These are phyloP conservation scores for Pichia rugopelliculosa DNA, from an alignment of 805 yeast genomes.

Conservation along the genomic window DNA sequence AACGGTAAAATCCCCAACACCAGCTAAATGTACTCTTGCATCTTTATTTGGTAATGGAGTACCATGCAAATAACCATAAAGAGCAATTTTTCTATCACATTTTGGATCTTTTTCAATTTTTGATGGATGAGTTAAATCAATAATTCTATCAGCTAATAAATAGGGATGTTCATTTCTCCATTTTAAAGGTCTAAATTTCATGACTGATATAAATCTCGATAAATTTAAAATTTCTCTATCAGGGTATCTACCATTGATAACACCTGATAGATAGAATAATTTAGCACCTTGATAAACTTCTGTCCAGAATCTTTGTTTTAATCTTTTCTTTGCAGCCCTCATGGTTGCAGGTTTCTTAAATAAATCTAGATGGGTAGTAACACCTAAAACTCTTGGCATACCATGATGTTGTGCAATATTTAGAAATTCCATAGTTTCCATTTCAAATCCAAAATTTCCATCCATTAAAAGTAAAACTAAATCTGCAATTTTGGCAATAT, in stretches of 20 bases:
- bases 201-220: slow-evolving; percentile 87
- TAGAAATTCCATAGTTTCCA: slow-evolving; percentile 99
- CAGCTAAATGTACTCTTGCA: slow-evolving; percentile 87
- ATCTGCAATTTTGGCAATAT: slow-evolving; percentile 92
- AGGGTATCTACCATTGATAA: slow-evolving; percentile 94
- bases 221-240: slow-evolving; percentile 91
- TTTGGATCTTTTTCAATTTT: slow-evolving; percentile 70
- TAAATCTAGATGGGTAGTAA: slow-evolving; percentile 90
- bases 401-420: slow-evolving; percentile 97
- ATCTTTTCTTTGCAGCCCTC: slow-evolving; percentile 82
- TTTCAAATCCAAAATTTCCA: slow-evolving; percentile 96
- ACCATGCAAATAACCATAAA: slow-evolving; percentile 94
- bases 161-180: slow-evolving; percentile 99
- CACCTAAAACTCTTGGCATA: slow-evolving; percentile 95
- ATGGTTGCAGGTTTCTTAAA: slow-evolving; percentile 85
- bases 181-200: slow-evolving; percentile 98
- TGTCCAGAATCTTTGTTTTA: slow-evolving; percentile 96
- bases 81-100: slow-evolving; percentile 80
- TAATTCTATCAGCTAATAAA: slow-evolving; percentile 76
- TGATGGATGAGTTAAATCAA: slow-evolving; percentile 92
- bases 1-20: slow-evolving; percentile 84
- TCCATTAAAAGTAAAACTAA: slow-evolving; percentile 82
- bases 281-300: slow-evolving; percentile 98
- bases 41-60: slow-evolving; percentile 65
- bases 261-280: slow-evolving; percentile 89